phyloP scores from a whole-genome alignment of 2,329 filamentous ascomycete genomes.

The Stagonosporopsis chrysanthemi region DNA sequence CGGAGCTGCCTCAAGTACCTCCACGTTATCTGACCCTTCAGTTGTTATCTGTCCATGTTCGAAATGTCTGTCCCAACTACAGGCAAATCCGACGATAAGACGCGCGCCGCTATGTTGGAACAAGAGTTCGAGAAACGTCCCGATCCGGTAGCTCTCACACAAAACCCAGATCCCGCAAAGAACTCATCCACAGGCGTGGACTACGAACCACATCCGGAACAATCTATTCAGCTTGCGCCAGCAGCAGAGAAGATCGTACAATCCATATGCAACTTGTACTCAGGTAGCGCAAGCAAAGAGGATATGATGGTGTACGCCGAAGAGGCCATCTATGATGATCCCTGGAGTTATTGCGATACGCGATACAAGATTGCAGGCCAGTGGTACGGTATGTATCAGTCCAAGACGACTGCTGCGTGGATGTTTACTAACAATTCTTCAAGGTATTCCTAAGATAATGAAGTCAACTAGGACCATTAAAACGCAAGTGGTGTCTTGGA shows the following conservation, averaged over 20 bases:
- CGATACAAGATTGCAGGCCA: slow-evolving; percentile 61
- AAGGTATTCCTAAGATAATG: slow-evolving; percentile 55
- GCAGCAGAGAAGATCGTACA: slow-evolving; percentile 53
- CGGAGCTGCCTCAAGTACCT: background rate
- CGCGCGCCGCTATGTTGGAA: slow-evolving; percentile 20
- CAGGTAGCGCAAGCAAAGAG: slow-evolving; percentile 56
- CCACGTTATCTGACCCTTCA: background rate
- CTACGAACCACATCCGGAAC: slow-evolving; percentile 39
- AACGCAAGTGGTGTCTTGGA: slow-evolving; percentile 52
- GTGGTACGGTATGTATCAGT: slow-evolving; percentile 52
- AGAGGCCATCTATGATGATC: slow-evolving; percentile 58
- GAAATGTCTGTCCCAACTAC: slow-evolving; percentile 14
- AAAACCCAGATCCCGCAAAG: slow-evolving; percentile 33
- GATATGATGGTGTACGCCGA: slow-evolving; percentile 60
- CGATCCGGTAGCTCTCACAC: slow-evolving; percentile 40
- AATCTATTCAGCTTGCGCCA: slow-evolving; percentile 26
- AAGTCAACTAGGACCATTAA: slow-evolving; percentile 50
- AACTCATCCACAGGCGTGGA: slow-evolving; percentile 42
- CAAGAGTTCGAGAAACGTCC: slow-evolving; percentile 31
- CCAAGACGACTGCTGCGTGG: background rate
- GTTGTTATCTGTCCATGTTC: background rate
- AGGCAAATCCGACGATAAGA: slow-evolving; percentile 20
- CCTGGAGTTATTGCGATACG: slow-evolving; percentile 59
- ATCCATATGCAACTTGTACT: slow-evolving; percentile 56
- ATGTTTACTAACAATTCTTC: background rate